Evolutionary conservation across 2,329 filamentous ascomycete genomes (phyloP), one percentile per base, ranked within the genome.

Genomic region (Myriosclerotinia scirpicola): DNA sequence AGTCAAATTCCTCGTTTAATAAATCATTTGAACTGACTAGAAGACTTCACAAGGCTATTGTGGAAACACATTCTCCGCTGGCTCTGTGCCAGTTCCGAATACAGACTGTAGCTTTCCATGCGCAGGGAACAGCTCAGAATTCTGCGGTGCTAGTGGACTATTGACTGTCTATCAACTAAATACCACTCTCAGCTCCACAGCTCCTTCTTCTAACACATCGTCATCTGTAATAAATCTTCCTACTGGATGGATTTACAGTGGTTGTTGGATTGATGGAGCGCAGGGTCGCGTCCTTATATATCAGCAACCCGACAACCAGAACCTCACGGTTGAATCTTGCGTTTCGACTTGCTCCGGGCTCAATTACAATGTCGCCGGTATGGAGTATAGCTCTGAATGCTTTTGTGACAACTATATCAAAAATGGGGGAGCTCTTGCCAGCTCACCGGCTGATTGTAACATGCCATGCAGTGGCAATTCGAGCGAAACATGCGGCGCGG

Each of bases 401-500:
- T 69, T 73, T 64, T 76, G 75, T 65, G 75, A 72, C 14, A 71
- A 75, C 22, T 61, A 63, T 6, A 54, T 78, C 30, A 69, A 69
- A 8, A 67, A 73, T 40, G 70, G 67, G 8, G 73, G 73, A 12
- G 68, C 69, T 11, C 66, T 68, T 17, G 71, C 71, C 3, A 67
- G 70, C 3, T 68, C 69, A 4, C 61, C 67, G n/a, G 55, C 66
- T n/a, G 72, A 75, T 7, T 79, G 78, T 61, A 73, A 71, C 52
- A 74, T 72, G 70, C 34, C 67, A 46, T 75, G 74, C 54, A 60
- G 55, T 74, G 74, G 72, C 7, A 75, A 78, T 64, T 40, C 68
- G 15, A 69, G 68, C 2, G 72, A 79, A 65, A 73, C 69, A 22
- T 79, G 78, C 65, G 78, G 78, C 30, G 76, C 69, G 38, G 71